Evolutionary conservation across 768 basidiomycete species (phyloP), one percentile per base, ranked within the genome.

Genomic region (Lyophyllum semitale): DNA sequence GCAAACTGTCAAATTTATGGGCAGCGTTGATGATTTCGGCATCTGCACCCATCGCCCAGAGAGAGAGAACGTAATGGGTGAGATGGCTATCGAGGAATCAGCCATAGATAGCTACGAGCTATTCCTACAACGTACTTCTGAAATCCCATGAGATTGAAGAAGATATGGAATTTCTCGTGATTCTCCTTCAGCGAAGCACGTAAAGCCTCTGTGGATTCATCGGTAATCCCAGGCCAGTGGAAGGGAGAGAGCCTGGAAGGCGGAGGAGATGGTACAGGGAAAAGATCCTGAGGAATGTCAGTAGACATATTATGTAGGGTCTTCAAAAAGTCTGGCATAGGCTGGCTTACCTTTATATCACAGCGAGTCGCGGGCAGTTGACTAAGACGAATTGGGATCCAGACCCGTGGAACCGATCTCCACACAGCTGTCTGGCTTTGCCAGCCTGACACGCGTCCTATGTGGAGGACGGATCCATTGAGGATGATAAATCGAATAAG

Each of bases 121-220:
- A 48, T 12, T 20, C 17, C 4, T 18, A 3, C 4, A n/a, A 38
- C 66, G 20, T 62, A 77, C 71, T 75, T 75, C 61, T 76, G 73
- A 51, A 72, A 73, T 11, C 68, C 59, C 40, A 51, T 57, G 8
- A 71, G 69, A 53, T 84, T 79, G 67, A 84, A 82, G 63, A 82
- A 86, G 15, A 79, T 68, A 62, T 86, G 83, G 70, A 76, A 76
- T n/a, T 73, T 74, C 35, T 76, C 73, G 56, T 82, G 77, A 60
- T 84, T 83, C 18, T 81, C 77, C 35, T 74, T 75, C 53, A 86
- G 68, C 0, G 73, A 63, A 33, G 69, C 66, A 29, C 73, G 67
- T 18, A 82, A 67, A 3, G 71, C 63, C n/a, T 64, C 61, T 2
- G 78, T 79, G 7, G 80, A 76, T 0, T 71, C 60, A 18, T 67